Evolutionary conservation across 345 rosid species (phyloP), one percentile per base, ranked within the genome.

Genomic region (Boechera stricta): DNA sequence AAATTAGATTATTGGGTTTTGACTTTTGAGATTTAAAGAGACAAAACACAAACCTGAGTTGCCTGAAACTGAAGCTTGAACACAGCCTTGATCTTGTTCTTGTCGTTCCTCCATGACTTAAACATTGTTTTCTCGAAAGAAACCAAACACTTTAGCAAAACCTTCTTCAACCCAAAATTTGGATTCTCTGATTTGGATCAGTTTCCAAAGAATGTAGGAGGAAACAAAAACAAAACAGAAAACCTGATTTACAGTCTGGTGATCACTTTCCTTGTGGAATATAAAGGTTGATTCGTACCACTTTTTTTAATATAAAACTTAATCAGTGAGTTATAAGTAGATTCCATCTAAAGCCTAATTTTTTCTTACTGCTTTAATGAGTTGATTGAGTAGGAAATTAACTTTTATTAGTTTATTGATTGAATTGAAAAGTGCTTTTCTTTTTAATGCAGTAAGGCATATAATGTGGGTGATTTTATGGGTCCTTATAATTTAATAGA

Each of bases 11-110:
- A 1, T 21, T 47, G 31, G 57, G 60, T 36, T 21, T 72, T 1
- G 11, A 67, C 52, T 53, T 60, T 42, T 26, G 4, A 39, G 42
- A 38, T 35, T 35, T 36, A 36, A 49, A 72, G 69, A 79, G 67
- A 66, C 63, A 69, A 76, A 44, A 64, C 59, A 58, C 45, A 64
- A 21, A 92, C 99, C 98, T 96, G 97, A 78, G 98, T 93, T 32
- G 89, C 97, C 82, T 88, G 99, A 78, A 96, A 93, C 86, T 88
- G 94, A 80, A 96, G 80, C 81, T 83, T 87, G 88, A 93, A 91
- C 58, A 93, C 90, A 39, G 86, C 85, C 81, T 93, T 96, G 96
- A 93, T 84, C 88, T 89, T 93, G 82, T 82, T 87, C 96, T 89
- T 91, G 82, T 90, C 90, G 77, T 86, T 89, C 81, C 89, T 84